Evolutionary conservation across 176 grass and related monocot species (phyloP).

Genomic region (Bonia amplexicaulis): DNA sequence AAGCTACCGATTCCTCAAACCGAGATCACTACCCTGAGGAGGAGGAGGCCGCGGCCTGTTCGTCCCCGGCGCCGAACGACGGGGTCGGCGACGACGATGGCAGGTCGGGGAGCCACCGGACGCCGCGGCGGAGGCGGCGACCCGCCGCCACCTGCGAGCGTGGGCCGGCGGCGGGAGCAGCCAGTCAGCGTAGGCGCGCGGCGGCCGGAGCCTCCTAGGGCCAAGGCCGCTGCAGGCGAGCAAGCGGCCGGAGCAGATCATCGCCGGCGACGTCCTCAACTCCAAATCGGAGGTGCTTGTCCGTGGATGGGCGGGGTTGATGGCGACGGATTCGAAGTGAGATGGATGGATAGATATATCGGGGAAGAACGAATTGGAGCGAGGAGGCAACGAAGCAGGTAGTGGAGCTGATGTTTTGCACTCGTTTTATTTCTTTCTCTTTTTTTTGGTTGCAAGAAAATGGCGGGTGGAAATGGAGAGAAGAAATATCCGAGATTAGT

Average conservation of each 20-base stretch:
- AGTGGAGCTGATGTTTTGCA: conserved; percentile 42
- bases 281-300: background rate
- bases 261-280: conserved; percentile 26
- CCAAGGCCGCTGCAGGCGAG: conserved; percentile 10
- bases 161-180: conserved; percentile 22
- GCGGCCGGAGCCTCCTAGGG: conserved; percentile 26
- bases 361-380: background rate
- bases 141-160: conserved; percentile 50
- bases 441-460: conserved; percentile 14
- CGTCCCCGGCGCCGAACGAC: conserved; percentile 37
- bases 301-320: background rate
- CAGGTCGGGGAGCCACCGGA: conserved; percentile 44
- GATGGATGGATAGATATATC: conserved; percentile 16
- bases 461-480: background rate
- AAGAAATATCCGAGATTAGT: conserved; percentile 31
- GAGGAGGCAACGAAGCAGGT: background rate
- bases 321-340: conserved; percentile 8
- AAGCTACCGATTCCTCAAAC: background rate
- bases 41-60: conserved; percentile 9
- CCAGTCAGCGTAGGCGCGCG: conserved; percentile 27
- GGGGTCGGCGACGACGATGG: conserved; percentile 36
- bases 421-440: background rate
- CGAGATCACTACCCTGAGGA: conserved; percentile 30
- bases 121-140: conserved; percentile 45
- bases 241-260: conserved; percentile 66